Evolutionary conservation across 108 stramenopile species (phyloP).

Genomic region (Mediolabrus comicus): DNA sequence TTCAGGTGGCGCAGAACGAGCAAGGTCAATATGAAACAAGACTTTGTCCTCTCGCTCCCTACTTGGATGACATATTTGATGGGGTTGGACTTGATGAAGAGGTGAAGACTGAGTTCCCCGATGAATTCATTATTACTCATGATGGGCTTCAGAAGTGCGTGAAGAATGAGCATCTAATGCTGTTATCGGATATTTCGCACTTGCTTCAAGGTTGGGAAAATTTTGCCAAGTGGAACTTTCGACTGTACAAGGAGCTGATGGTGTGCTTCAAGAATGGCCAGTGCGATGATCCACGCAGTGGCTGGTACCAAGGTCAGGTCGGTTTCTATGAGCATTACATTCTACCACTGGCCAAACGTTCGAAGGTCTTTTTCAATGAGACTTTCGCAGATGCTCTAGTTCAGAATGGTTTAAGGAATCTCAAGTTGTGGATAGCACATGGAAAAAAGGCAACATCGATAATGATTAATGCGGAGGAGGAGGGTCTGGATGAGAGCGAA

Average conservation of each 20-base stretch:
- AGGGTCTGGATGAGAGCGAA: no score
- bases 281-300: constrained; percentile 7
- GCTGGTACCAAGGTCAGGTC: constrained; percentile 26
- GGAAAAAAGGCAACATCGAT: no score
- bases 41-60: no score
- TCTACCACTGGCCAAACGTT: constrained; percentile 17
- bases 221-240: constrained; percentile 52
- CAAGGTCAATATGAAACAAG: neutral
- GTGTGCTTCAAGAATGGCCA: no score
- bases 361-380: neutral
- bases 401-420: neutral
- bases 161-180: constrained; percentile 42
- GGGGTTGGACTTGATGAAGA: no score
- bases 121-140: no score
- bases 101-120: no score
- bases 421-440: neutral
- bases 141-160: no score
- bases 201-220: constrained; percentile 52
- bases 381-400: neutral
- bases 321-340: constrained; percentile 26
- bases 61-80: neutral
- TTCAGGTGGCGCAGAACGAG: neutral
- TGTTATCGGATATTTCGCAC: constrained; percentile 44
- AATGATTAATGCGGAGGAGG: no score
- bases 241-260: constrained; percentile 47